Conservation (phyloP, 176 grass and related monocot species). For the Tuctoria greenei region DNA sequence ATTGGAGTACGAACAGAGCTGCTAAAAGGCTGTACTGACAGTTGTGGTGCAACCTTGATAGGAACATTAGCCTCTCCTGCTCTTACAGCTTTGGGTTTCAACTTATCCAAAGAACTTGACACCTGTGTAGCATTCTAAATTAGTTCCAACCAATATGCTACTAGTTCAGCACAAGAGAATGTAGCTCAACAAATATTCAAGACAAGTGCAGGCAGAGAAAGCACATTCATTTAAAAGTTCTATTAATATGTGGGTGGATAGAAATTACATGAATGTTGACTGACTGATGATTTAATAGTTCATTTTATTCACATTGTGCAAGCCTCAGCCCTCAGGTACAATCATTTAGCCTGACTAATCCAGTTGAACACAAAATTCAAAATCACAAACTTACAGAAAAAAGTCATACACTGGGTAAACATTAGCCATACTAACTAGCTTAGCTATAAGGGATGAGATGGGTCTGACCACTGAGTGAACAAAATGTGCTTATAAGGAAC, state of each 20-base stretch:
- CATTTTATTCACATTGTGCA: neutral
- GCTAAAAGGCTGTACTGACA: slow-evolving; percentile 41
- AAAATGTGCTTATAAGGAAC: neutral
- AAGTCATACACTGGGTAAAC: too few species aligned
- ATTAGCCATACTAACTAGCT: neutral
- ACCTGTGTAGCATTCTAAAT: slow-evolving; percentile 33
- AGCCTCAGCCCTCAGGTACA: neutral
- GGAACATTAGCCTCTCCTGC: slow-evolving; percentile 49
- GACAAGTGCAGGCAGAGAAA: slow-evolving; percentile 14
- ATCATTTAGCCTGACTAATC: too few species aligned
- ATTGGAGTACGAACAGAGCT: slow-evolving; percentile 38
- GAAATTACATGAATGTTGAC: neutral
- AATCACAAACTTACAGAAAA: too few species aligned
- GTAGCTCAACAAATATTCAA: slow-evolving; percentile 25
- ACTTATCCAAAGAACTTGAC: slow-evolving; percentile 53
- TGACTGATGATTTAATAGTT: neutral
- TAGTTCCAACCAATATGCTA: slow-evolving; percentile 29
- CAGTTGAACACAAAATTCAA: too few species aligned
- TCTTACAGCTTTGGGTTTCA: slow-evolving; percentile 60
- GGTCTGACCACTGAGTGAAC: neutral
- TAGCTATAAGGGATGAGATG: neutral
- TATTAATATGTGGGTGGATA: neutral
- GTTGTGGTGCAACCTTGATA: slow-evolving; percentile 46
- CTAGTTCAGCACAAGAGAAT: slow-evolving; percentile 15
- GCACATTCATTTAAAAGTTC: slow-evolving; percentile 11